Evolutionary conservation across 495 filamentous ascomycete genomes (phyloP).

Genomic region (Penicillium egyptiacum): DNA sequence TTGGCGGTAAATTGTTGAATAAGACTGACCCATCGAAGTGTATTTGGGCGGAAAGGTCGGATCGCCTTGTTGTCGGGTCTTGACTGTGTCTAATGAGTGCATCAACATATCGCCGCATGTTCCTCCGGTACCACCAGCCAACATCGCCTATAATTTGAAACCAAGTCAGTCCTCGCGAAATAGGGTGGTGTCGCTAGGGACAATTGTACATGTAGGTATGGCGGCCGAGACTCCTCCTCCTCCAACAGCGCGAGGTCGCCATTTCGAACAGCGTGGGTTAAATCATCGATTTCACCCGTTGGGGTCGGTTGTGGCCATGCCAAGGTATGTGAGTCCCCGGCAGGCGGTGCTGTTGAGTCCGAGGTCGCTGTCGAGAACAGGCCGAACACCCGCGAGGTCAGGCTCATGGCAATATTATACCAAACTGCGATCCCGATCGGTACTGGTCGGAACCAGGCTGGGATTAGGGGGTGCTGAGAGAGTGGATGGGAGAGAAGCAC

Average conservation of each 20-base stretch:
- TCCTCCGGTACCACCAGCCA: conserved; percentile 88
- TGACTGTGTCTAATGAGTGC: conserved; percentile 98
- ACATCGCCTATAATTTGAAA: conserved; percentile 67
- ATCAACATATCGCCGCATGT: conserved; percentile 95
- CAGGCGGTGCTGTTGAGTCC: conserved; percentile 18
- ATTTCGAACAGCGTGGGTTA: conserved; percentile 18
- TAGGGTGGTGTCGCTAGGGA: neutral
- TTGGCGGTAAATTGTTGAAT: conserved; percentile 87
- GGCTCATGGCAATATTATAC: conserved; percentile 46
- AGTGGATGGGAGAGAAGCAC: conserved; percentile 19
- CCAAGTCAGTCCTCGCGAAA: conserved; percentile 7
- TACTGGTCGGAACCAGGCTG: conserved; percentile 36
- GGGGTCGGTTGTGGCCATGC: neutral
- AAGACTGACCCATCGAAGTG: conserved; percentile 81
- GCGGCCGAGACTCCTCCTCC: conserved; percentile 56
- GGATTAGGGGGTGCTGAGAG: conserved; percentile 16
- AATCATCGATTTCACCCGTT: conserved; percentile 9
- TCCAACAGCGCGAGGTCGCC: conserved; percentile 24
- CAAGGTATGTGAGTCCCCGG: conserved; percentile 19
- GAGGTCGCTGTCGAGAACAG: conserved; percentile 44
- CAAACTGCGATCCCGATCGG: conserved; percentile 33
- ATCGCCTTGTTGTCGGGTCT: conserved; percentile 98
- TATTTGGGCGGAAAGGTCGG: conserved; percentile 89
- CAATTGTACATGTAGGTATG: conserved; percentile 63
- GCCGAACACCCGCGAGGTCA: conserved; percentile 46